Percentiles rank a stretch among this genome's conserved stretches.
phyloP scores from a whole-genome alignment of 108 stramenopile species.

The Stephanodiscus triporus region DNA sequence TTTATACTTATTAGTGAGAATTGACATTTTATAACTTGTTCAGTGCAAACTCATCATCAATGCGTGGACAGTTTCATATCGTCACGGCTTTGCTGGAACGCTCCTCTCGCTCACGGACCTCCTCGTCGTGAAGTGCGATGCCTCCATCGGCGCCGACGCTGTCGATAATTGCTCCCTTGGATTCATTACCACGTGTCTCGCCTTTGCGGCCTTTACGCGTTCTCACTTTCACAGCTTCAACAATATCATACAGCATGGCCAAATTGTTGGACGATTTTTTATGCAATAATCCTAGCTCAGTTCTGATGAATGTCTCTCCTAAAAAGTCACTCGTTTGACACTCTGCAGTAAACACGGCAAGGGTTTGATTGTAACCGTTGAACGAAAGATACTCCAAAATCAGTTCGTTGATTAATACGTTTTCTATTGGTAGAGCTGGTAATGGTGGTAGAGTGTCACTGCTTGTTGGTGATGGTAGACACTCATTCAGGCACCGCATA shows the following conservation, averaged over 20 bases:
- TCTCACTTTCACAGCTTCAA: conserved; percentile 23
- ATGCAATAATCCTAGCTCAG: conserved; percentile 26
- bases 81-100: neutral
- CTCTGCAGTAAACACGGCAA: conserved; percentile 29
- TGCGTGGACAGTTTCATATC: neutral
- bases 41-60: neutral
- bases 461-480: neutral
- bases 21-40: neutral
- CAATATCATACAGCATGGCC: conserved; percentile 33
- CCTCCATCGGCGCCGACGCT: too few relatives aligned
- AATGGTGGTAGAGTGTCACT: neutral
- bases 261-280: too few relatives aligned
- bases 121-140: too few relatives aligned
- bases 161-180: too few relatives aligned
- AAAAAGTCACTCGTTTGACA: conserved; percentile 1
- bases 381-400: conserved; percentile 34
- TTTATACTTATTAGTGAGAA: neutral
- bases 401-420: conserved; percentile 36
- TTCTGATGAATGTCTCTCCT: conserved; percentile 14
- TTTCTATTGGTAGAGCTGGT: conserved; percentile 27
- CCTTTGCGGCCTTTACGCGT: too few relatives aligned
- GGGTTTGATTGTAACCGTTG: conserved; percentile 25
- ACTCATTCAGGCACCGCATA: conserved; percentile 21
- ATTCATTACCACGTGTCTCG: too few relatives aligned
- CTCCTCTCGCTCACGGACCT: too few relatives aligned